Conservation (phyloP, 2,329 filamentous ascomycete genomes). For the Sphaceloma murrayae region DNA sequence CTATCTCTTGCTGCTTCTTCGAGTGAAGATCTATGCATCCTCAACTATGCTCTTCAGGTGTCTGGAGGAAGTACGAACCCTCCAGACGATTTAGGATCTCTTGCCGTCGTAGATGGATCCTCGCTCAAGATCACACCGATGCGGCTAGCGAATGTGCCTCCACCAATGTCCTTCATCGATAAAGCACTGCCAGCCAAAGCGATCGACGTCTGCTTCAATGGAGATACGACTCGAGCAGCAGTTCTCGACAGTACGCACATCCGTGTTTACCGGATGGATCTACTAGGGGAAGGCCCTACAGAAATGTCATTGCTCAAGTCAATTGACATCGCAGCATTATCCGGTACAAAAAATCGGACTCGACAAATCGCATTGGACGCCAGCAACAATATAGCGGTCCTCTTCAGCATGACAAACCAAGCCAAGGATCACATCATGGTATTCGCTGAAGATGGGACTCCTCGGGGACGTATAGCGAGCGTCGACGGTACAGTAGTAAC, state of each 20-base stretch:
- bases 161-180: constrained; percentile 82
- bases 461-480: not conserved
- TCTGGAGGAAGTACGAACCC: constrained; percentile 58
- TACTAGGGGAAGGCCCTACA: constrained; percentile 43
- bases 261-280: constrained; percentile 59
- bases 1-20: constrained; percentile 34
- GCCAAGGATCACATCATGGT: constrained; percentile 20
- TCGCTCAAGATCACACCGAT: constrained; percentile 77
- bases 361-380: constrained; percentile 42
- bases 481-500: not conserved
- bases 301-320: constrained; percentile 29
- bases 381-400: constrained; percentile 30
- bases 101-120: constrained; percentile 77
- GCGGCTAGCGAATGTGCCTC: constrained; percentile 73
- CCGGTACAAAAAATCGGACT: constrained; percentile 24
- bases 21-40: constrained; percentile 19
- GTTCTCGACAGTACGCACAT: constrained; percentile 60
- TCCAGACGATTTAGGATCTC: constrained; percentile 67
- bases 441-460: not conserved
- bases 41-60: constrained; percentile 60
- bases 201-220: constrained; percentile 66
- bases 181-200: constrained; percentile 52
- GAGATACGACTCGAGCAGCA: constrained; percentile 55
- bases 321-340: constrained; percentile 29
- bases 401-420: constrained; percentile 21